Conservation (phyloP, 176 grass and related monocot species). For the Oryza meridionalis region DNA sequence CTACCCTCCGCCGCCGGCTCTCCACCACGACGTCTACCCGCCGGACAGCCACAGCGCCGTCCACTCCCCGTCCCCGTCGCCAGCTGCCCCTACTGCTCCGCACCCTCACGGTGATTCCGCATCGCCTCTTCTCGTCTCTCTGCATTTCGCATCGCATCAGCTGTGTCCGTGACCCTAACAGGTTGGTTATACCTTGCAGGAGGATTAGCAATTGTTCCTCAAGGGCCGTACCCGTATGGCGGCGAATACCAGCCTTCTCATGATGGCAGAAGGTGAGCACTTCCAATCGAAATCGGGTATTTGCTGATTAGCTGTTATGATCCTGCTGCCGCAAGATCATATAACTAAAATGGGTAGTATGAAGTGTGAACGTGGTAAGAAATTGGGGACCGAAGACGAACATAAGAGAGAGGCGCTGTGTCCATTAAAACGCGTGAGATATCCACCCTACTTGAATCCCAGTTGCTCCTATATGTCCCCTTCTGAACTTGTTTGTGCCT, state of each 20-base stretch:
- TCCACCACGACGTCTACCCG: constrained; percentile 53
- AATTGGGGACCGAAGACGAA: not conserved
- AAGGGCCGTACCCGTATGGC: constrained; percentile 56
- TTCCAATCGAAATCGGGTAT: not conserved
- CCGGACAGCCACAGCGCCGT: constrained; percentile 70
- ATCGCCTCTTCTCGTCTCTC: not conserved
- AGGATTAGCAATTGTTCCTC: constrained; percentile 53
- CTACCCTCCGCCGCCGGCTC: not conserved
- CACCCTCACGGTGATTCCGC: constrained; percentile 26
- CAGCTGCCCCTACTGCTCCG: not conserved
- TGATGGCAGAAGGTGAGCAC: constrained; percentile 53
- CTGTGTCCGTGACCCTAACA: constrained; percentile 1
- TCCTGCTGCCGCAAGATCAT: not conserved
- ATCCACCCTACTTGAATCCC: not conserved
- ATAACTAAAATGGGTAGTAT: not conserved
- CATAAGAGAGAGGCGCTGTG: not conserved
- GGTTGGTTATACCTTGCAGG: not conserved
- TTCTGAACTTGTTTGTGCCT: not conserved
- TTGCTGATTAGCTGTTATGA: not conserved
- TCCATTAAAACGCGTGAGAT: not conserved
- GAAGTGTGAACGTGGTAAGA: not conserved
- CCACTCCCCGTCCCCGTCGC: constrained; percentile 44
- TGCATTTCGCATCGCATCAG: not conserved
- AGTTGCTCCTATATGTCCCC: not conserved
- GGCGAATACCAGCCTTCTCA: constrained; percentile 56